Base-by-base conservation (phyloP, 495 filamentous ascomycete genomes). In the Beverwykella pulmonaria region DNA sequence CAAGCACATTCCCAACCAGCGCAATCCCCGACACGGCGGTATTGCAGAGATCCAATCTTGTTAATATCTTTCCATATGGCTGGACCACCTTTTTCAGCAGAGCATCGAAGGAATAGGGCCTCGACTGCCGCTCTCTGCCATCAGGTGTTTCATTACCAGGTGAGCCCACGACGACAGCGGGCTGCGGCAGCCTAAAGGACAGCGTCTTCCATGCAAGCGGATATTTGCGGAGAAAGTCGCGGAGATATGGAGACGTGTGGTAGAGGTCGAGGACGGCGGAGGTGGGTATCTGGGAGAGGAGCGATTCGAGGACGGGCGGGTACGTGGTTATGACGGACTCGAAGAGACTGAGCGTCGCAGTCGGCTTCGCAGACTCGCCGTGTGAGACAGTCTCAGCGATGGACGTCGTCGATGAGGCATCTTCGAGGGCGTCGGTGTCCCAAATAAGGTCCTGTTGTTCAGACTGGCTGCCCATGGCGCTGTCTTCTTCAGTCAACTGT, bases 201-300 rank as follows among this genome's bases (percentile, higher is more conserved):
- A 87, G 78, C 52, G 80, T 78, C 72, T 80, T 83, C 85, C 85
- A 87, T 78, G 85, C 85, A 63, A 82, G 81, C 44, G 84, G 85
- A 74, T 86, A 87, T 23, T 77, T 77, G 59, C 76, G 78, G 27
- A 87, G 78, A 63, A 86, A 86, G 20, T 75, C 75, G 44, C 83
- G 82, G 25, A 87, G 80, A 71, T 82, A 79, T 57, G 73, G 72
- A 17, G 82, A 85, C 34, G 83, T 83, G 61, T 86, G 83, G 65
- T 85, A 85, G 59, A 86, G 81, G 58, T 82, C 78, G 68, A 87
- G 73, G 61, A 86, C 79, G 30, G 83, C 74, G 36, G 81, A 74
- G 47, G 84, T 86, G 36, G 84, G 84, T 32, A 83, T 74, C 55
- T 86, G 83, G n/a, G 82, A 78, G 17, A 86, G 75, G 19, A 87